Conservation (phyloP, 2,329 filamentous ascomycete genomes). For the Claviceps purpurea region DNA sequence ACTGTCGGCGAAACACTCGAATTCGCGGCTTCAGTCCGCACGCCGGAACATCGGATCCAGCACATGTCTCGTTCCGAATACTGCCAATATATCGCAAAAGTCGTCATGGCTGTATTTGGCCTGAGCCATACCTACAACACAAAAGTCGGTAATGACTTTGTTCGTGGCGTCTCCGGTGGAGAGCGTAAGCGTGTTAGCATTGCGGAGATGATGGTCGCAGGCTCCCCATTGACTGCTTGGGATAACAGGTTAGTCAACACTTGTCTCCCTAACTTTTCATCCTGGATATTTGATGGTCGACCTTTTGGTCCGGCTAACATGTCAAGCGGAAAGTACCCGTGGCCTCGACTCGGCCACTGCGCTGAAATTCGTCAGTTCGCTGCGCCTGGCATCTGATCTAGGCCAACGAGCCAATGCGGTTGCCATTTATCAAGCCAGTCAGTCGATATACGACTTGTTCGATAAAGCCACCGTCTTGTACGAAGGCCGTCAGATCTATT, state of each 20-base stretch:
- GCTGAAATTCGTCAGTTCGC: conserved; percentile 55
- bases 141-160: conserved; percentile 61
- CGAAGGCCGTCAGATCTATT: conserved; percentile 67
- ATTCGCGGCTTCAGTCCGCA: conserved; percentile 57
- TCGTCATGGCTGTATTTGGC: conserved; percentile 59
- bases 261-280: background rate
- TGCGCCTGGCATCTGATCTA: conserved; percentile 53
- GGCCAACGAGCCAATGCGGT: conserved; percentile 48
- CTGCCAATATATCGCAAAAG: conserved; percentile 47
- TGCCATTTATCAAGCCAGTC: conserved; percentile 62
- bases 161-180: conserved; percentile 58
- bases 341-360: conserved; percentile 64
- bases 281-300: too few relatives aligned
- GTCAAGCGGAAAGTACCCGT: conserved; percentile 33
- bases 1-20: conserved; percentile 61
- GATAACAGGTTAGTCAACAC: conserved; percentile 42
- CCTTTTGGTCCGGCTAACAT: background rate
- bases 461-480: conserved; percentile 66
- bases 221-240: conserved; percentile 46
- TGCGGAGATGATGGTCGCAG: conserved; percentile 59
- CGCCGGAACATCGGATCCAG: conserved; percentile 50
- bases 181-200: conserved; percentile 72
- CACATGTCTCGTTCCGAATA: conserved; percentile 49
- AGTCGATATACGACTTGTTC: conserved; percentile 58
- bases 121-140: conserved; percentile 60